Evolutionary conservation across 2,329 filamentous ascomycete species (phyloP).

Genomic region (Nemania sp.): DNA sequence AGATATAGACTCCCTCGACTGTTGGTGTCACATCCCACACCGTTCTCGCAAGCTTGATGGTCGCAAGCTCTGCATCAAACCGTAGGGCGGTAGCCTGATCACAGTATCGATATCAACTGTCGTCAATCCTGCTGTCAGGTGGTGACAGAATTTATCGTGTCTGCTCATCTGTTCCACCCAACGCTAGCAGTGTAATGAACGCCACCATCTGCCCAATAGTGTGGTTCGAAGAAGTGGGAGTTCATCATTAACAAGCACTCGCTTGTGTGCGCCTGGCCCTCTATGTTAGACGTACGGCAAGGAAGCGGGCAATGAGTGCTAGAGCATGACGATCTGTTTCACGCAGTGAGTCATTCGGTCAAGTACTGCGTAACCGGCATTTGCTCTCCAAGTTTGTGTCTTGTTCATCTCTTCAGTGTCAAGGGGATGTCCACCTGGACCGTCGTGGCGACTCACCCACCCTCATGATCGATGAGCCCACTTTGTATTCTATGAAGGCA

Average conservation of each 20-base stretch:
- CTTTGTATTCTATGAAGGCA: conserved; percentile 33
- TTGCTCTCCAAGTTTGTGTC: conserved; percentile 10
- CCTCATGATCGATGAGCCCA: conserved; percentile 23
- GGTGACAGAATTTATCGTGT: conserved; percentile 13
- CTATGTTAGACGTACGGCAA: conserved; percentile 21
- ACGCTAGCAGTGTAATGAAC: neutral
- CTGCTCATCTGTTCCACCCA: conserved; percentile 8
- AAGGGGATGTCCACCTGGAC: neutral
- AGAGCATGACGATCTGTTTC: conserved; percentile 24
- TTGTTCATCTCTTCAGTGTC: neutral
- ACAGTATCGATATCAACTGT: conserved; percentile 1
- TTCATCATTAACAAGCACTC: conserved; percentile 3
- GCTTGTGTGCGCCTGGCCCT: conserved; percentile 4
- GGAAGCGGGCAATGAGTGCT: neutral
- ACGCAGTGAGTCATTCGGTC: conserved; percentile 18
- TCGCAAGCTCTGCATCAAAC: conserved; percentile 22
- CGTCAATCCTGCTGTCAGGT: conserved; percentile 12
- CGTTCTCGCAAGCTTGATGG: conserved; percentile 15
- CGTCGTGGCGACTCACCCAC: conserved; percentile 9
- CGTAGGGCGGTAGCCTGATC: conserved; percentile 17
- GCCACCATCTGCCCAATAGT: conserved; percentile 10
- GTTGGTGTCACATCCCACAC: conserved; percentile 18
- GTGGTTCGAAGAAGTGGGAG: neutral
- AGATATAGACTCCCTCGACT: neutral
- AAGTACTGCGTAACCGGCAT: neutral